Percentiles rank a stretch among this genome's conserved stretches.
Conservation (phyloP, 1,284 basidiomycete genomes). For the Trichosporon sp. region DNA sequence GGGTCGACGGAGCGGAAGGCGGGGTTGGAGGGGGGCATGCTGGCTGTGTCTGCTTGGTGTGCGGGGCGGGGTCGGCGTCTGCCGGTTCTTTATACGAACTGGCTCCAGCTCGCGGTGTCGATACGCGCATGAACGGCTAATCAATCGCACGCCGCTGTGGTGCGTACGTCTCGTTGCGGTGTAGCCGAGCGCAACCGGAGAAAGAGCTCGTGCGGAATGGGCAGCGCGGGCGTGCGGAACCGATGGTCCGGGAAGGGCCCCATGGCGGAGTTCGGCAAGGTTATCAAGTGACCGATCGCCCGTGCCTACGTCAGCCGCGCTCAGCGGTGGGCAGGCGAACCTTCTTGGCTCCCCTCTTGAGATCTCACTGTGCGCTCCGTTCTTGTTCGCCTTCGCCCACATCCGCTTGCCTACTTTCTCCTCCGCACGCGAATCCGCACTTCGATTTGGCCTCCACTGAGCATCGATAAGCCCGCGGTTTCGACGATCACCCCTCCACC, state of each 20-base stretch:
- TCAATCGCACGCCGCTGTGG: neutral
- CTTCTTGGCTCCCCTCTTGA: neutral
- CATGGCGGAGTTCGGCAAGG: neutral
- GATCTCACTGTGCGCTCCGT: neutral
- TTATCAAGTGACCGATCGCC: neutral
- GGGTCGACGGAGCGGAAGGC: constrained; percentile 2
- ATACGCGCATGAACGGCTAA: neutral
- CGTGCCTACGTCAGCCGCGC: neutral
- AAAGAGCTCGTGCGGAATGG: neutral
- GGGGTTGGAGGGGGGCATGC: neutral
- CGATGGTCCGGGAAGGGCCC: no score
- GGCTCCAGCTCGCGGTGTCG: no score
- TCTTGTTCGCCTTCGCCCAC: neutral
- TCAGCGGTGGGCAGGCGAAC: neutral
- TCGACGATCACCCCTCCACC: neutral
- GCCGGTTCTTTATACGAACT: neutral
- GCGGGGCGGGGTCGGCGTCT: neutral
- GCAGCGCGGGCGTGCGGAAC: neutral
- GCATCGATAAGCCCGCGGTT: neutral
- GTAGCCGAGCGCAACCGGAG: no score
- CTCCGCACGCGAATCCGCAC: neutral
- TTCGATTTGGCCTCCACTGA: neutral
- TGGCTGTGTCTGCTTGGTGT: no score
- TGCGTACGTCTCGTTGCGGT: neutral
- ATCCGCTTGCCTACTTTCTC: neutral